A percentile compares a stretch with the other conserved stretches of the same genome.
Conservation (phyloP, 257 asterid genomes). For the Apocynum venetum region DNA sequence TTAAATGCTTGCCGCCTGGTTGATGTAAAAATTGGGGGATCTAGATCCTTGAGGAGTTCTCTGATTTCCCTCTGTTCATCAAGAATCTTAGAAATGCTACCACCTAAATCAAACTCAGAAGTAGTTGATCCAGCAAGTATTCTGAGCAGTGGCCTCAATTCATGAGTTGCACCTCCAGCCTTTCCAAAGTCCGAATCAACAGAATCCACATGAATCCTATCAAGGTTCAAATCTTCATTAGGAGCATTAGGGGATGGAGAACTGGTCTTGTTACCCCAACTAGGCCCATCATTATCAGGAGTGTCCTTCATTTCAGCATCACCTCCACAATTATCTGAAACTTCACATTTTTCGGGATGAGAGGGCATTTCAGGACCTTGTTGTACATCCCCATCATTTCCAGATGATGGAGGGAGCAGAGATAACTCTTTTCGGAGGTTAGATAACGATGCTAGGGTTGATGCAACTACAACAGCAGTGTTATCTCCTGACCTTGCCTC, state of each 20-base stretch:
- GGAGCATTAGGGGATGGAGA: constrained; percentile 38
- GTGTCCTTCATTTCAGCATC: constrained; percentile 60
- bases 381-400: constrained; percentile 42
- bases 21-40: constrained; percentile 46
- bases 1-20: constrained; percentile 70
- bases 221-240: constrained; percentile 41
- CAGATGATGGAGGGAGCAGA: constrained; percentile 52
- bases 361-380: constrained; percentile 51
- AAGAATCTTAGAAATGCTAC: constrained; percentile 43
- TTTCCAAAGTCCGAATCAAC: constrained; percentile 49
- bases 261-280: constrained; percentile 35
- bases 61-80: constrained; percentile 50
- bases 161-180: constrained; percentile 37
- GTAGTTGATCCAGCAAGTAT: constrained; percentile 45
- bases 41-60: constrained; percentile 48
- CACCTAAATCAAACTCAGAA: constrained; percentile 44
- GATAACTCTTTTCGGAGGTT: constrained; percentile 53
- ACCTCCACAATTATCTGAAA: constrained; percentile 42
- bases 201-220: constrained; percentile 23
- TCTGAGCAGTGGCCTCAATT: constrained; percentile 50
- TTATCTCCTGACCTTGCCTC: constrained; percentile 78
- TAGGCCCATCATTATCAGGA: constrained; percentile 37
- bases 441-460: constrained; percentile 69
- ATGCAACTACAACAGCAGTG: constrained; percentile 76
- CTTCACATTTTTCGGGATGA: constrained; percentile 61